Base-by-base conservation (phyloP, 2,329 filamentous ascomycete species). In the Aspergillus brasiliensis region DNA sequence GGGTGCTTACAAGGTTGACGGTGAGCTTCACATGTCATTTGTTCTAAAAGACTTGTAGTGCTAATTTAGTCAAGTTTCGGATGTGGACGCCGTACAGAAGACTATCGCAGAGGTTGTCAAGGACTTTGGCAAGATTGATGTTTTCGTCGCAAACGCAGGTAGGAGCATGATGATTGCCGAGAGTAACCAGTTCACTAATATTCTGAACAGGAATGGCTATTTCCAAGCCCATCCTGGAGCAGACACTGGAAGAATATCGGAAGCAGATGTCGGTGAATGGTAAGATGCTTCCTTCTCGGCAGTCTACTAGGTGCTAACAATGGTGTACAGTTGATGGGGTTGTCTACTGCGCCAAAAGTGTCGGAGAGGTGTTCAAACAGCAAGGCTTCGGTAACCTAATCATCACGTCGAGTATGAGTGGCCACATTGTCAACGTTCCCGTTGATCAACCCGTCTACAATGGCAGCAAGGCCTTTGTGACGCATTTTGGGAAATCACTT, bases 381-480 rank as follows among this genome's bases (percentile, higher is more conserved):
- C 80, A 82, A 52, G 77, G 78, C 46, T 67, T 73, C 42, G 71
- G 71, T 19, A 73, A 73, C 42, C 62, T 85, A 34, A 83, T 86
- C 66, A 82, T 84, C 65, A 83, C 81, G 2, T 79, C 79, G 0
- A 80, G 77, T 56, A 83, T 84, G 76, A 81, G 78, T 55, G 81
- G 68, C 0, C 77, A 80, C 58, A 78, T 83, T 44, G 82, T 83
- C 64, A 84, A 83, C 56, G 81, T 83, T 1, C 82, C 82, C 1
- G 72, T 79, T 13, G 81, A 84, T 49, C 84, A 86, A 66, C 80
- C 83, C 1, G 80, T 83, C 11, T 86, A 86, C 71, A 86, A 86
- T 62, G 79, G 78, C 7, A 82, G 79, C 28, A 86, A 86, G 67
- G 83, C 84, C 0, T 83, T 79, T 25, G 78, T 85, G 15, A 83